Evolutionary conservation across 352 stramenopile genomes (phyloP).

Genomic region (Hyaloperonospora brassicae): DNA sequence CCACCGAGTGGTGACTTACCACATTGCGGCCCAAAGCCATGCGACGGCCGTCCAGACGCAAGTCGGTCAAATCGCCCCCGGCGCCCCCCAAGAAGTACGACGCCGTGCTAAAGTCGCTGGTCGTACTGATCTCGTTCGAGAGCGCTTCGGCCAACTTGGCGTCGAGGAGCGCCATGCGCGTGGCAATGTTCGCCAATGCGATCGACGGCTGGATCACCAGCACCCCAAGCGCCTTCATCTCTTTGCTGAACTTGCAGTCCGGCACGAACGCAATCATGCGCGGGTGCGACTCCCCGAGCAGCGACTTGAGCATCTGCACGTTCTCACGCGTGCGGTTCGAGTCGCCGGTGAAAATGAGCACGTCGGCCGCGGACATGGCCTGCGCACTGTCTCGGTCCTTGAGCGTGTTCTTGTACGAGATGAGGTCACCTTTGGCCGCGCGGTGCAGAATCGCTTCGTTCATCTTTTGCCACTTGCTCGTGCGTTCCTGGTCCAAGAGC

Average conservation of each 20-base stretch:
- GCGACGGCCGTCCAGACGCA: conserved; percentile 35
- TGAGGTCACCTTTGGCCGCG: conserved; percentile 46
- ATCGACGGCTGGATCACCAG: conserved; percentile 64
- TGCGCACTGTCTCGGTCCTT: conserved; percentile 32
- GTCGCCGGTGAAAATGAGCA: conserved; percentile 58
- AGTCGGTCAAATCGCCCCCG: conserved; percentile 30
- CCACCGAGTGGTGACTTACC: conserved; percentile 62
- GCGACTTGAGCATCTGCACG: conserved; percentile 37
- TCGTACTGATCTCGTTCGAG: conserved; percentile 46
- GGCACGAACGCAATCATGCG: conserved; percentile 55
- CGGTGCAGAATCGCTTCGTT: conserved; percentile 48
- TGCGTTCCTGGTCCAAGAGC: conserved; percentile 48
- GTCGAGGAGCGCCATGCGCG: conserved; percentile 59
- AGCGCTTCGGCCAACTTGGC: conserved; percentile 28
- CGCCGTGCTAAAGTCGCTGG: conserved; percentile 40
- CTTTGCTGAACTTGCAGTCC: conserved; percentile 37
- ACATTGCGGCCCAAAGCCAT: conserved; percentile 42
- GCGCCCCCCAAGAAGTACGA: conserved; percentile 52
- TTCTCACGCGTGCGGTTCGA: conserved; percentile 40
- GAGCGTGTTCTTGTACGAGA: conserved; percentile 64
- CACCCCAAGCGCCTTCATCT: conserved; percentile 27
- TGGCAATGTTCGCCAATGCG: conserved; percentile 56
- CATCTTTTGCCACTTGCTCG: conserved; percentile 52
- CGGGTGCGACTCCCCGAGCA: conserved; percentile 33
- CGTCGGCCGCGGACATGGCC: conserved; percentile 38